Evolutionary conservation across 2,329 filamentous ascomycete genomes (phyloP).

Genomic region (Teratosphaeria viscida): DNA sequence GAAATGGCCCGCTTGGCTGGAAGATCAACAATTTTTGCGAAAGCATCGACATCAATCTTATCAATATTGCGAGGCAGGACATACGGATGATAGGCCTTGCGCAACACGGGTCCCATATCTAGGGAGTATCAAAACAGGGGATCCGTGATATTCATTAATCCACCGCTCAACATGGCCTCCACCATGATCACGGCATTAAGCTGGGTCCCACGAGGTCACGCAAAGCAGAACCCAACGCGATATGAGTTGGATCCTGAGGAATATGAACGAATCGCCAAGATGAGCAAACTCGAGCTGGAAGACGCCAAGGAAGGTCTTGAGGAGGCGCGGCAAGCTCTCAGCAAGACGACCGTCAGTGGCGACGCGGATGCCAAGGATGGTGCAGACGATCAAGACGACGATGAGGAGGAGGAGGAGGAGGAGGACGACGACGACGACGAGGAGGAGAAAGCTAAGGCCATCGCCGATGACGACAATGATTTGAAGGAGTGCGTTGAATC

Average conservation of each 20-base stretch:
- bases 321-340: constrained; percentile 46
- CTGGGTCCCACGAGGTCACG: constrained; percentile 44
- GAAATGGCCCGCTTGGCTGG: background rate
- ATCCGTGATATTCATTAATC: background rate
- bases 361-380: constrained; percentile 10
- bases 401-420: constrained; percentile 20
- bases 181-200: constrained; percentile 42
- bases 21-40: background rate
- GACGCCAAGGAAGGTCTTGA: constrained; percentile 82
- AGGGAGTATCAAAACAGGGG: too few relatives aligned
- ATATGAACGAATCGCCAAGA: constrained; percentile 40
- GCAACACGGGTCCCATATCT: too few relatives aligned
- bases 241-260: constrained; percentile 44
- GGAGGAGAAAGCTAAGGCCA: constrained; percentile 33
- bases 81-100: too few relatives aligned
- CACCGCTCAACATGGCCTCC: background rate
- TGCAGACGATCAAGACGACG: constrained; percentile 14
- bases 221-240: constrained; percentile 39
- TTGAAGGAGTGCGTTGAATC: constrained; percentile 64
- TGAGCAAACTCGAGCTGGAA: constrained; percentile 60
- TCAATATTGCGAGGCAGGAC: too few relatives aligned
- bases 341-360: constrained; percentile 23
- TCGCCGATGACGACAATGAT: constrained; percentile 46
- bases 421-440: constrained; percentile 24
- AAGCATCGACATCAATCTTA: background rate